Evolutionary conservation across 169 alveolate species (phyloP).

Genomic region (Amoebophrya sp.): DNA sequence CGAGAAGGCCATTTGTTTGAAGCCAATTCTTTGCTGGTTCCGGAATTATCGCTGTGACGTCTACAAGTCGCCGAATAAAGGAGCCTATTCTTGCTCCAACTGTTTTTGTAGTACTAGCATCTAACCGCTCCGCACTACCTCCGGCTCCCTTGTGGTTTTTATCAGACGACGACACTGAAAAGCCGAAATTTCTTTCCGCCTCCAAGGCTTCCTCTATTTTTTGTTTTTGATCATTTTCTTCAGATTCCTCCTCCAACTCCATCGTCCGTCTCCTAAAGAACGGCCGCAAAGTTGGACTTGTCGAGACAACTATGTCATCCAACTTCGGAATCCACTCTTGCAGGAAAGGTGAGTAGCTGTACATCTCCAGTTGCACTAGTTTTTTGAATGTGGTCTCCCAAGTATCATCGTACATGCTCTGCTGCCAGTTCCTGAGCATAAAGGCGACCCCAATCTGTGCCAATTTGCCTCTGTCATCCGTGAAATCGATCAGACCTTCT

Average conservation of each 20-base stretch:
- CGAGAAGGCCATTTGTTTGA: too few relatives aligned
- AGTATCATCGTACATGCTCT: neutral
- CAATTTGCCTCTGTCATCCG: neutral
- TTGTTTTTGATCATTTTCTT: neutral
- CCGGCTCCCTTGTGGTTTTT: too few relatives aligned
- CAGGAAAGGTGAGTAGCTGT: neutral
- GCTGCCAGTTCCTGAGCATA: neutral
- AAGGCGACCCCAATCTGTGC: neutral
- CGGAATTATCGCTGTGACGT: too few relatives aligned
- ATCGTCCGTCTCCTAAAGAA: neutral
- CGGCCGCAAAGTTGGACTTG: neutral
- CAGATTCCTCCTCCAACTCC: neutral
- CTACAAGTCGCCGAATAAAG: too few relatives aligned
- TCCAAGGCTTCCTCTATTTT: too few relatives aligned
- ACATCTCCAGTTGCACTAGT: neutral
- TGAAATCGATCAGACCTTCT: too few relatives aligned
- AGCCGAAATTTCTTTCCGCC: too few relatives aligned
- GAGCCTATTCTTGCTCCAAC: too few relatives aligned
- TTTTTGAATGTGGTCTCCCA: neutral
- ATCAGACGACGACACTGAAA: too few relatives aligned
- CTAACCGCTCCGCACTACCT: too few relatives aligned
- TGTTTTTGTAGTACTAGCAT: too few relatives aligned
- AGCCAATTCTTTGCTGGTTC: too few relatives aligned
- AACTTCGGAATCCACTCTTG: neutral
- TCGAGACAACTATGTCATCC: neutral